Base-by-base conservation (phyloP, 345 rosid species). In the Populus deltoides region DNA sequence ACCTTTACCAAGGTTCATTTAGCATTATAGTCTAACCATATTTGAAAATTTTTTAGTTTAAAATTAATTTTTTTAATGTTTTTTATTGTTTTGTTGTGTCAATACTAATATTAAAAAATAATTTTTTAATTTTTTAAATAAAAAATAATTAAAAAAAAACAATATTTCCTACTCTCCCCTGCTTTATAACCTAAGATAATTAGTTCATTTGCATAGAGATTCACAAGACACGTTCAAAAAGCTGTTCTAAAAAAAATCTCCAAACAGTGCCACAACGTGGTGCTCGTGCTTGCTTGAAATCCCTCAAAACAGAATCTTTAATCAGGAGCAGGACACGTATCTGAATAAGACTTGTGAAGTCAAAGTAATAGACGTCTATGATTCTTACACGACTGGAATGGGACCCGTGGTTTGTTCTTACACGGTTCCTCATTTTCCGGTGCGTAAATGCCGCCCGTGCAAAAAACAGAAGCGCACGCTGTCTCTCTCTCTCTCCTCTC, bases 371-470 rank as follows among this genome's bases (percentile, higher is more conserved):
- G 7, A 6, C 77, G 69, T 25, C 17, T 8, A 18, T 0, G 47
- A 39, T 25, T 38, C 41, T 3, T 20, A 25, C 25, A 74, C 38
- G 53, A 63, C 27, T 25, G 15, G 6, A 5, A 13, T n/a, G 72
- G 49, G 49, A 31, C 43, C 65, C 71, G 7, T 2, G 47, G 15
- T 3, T 41, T 51, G 11, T 22, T 49, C 15, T 66, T 49, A 31
- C 65, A 62, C 35, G 33, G 45, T 33, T 70, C 78, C 86, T 55
- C 81, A 55, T 73, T 47, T 73, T 74, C 67, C 67, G 72, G 33
- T 83, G 83, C 84, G 84, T 59, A 47, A 81, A 81, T 83, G 81
- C 73, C 82, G 84, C 82, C 78, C 75, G 70, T 57, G 80, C 77
- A 8, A 17, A 18, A 10, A 31, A 16, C 24, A 13, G 35, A 22